phyloP scores from a whole-genome alignment of 768 basidiomycete species.

The Serpula lacrymans region DNA sequence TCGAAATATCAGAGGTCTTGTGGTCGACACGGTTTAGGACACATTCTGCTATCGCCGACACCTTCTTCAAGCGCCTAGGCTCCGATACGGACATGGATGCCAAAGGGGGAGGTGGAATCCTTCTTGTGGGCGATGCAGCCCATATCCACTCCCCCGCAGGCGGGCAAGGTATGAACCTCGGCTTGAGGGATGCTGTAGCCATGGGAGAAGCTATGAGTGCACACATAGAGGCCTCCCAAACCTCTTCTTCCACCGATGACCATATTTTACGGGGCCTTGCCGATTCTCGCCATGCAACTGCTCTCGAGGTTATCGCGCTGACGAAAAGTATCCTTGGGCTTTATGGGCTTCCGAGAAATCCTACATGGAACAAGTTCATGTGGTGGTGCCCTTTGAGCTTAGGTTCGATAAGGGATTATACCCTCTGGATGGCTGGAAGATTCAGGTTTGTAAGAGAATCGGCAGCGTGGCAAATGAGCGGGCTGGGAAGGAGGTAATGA shows the following conservation, averaged over 20 bases:
- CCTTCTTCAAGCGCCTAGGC: constrained; percentile 30
- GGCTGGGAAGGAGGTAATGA: constrained; percentile 6
- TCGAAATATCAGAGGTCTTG: constrained; percentile 33
- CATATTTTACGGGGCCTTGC: constrained; percentile 30
- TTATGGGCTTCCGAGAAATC: constrained; percentile 12
- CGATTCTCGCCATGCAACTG: constrained; percentile 28
- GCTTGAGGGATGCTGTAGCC: constrained; percentile 46
- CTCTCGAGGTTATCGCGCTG: constrained; percentile 34
- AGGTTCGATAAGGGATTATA: constrained; percentile 3
- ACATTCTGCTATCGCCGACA: constrained; percentile 41
- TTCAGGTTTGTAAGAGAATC: background rate
- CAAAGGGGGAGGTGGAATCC: constrained; percentile 13
- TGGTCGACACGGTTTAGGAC: constrained; percentile 49
- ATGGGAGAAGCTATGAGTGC: constrained; percentile 33
- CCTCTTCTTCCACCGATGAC: constrained; percentile 32
- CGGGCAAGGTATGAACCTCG: constrained; percentile 49
- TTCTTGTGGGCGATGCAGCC: constrained; percentile 46
- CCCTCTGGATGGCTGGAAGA: constrained; percentile 2
- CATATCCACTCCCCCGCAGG: constrained; percentile 50
- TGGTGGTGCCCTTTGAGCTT: constrained; percentile 4
- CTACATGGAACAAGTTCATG: constrained; percentile 2
- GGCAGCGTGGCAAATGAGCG: constrained; percentile 3
- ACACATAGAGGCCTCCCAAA: constrained; percentile 24
- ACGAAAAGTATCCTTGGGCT: constrained; percentile 30
- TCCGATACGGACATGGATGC: constrained; percentile 2